Evolutionary conservation across 495 filamentous ascomycete genomes (phyloP), one percentile per base, ranked within the genome.

Genomic region (Melanomma pulvis-pyrius): DNA sequence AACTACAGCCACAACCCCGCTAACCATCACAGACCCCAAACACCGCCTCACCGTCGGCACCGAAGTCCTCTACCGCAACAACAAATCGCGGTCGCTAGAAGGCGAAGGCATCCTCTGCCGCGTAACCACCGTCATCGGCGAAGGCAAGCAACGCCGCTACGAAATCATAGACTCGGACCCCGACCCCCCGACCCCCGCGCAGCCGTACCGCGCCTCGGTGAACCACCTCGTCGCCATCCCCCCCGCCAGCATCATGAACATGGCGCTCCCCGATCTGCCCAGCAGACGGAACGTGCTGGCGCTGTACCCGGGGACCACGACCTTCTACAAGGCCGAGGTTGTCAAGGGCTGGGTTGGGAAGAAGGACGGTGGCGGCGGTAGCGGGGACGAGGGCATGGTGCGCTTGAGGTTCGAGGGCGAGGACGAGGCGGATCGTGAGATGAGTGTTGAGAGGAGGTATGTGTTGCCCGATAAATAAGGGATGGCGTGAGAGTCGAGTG

Each of bases 291-390:
- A 74, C 39, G 77, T 79, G 5, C 62, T 79, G 15, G 77, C 77
- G 39, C 70, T 77, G 65, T 93, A 93, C 70, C 81, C 93, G 58
- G 92, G 92, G 61, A 99, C 96, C 11, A 97, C 94, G 1, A 97
- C 93, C 0, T 99, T 99, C 72, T 99, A 99, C 76, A 88, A 91
- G 71, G 94, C 96, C 12, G 93, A 97, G 68, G 93, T 98, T 11
- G 65, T 67, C 1, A 68, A 61, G 46, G 52, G 52, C 19, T 67
- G 59, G 69, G 66, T 64, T 12, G 56, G 58, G 52, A 28, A 50
- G 34, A 60, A 63, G 25, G 67, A 55, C 17, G 49, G 36, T 17
- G 64, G 60, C 1, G 56, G 29, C 22, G 51, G n/a, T 9, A 41
- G 39, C 26, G 48, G 34, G 26, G 30, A 17, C 2, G 68, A 59